phyloP scores from a whole-genome alignment of 306 rosid genomes.

The Comarum palustre region DNA sequence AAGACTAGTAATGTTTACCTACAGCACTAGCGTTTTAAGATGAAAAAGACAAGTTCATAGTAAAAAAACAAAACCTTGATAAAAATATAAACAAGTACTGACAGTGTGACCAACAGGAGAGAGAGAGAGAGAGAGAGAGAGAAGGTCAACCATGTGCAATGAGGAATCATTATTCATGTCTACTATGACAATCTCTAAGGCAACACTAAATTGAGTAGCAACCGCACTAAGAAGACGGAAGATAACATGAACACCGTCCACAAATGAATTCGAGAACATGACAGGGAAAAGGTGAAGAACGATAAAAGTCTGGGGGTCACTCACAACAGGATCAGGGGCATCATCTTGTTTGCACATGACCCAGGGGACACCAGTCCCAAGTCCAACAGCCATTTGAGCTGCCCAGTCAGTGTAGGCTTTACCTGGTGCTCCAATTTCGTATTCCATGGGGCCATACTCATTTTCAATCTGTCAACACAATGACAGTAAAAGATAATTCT shows the following conservation, averaged over 20 bases:
- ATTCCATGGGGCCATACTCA: conserved; percentile 93
- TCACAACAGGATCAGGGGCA: conserved; percentile 98
- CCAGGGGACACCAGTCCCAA: conserved; percentile 97
- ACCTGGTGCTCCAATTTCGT: conserved; percentile 82
- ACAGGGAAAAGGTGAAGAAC: conserved; percentile 18
- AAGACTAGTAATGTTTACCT: conserved; percentile 4
- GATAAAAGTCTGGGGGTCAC: conserved; percentile 27
- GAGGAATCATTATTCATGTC: conserved; percentile 28
- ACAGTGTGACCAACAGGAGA: conserved; percentile 15
- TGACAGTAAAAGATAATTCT: conserved; percentile 16
- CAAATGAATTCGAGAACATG: conserved; percentile 14
- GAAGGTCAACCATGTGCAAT: conserved; percentile 35
- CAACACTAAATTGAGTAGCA: conserved; percentile 24
- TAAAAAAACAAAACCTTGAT: conserved; percentile 15
- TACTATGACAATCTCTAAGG: conserved; percentile 29
- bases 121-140: conserved; percentile 15
- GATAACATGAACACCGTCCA: conserved; percentile 16
- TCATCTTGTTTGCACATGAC: conserved; percentile 99
- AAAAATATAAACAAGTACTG: conserved; percentile 15
- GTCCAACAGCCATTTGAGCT: conserved; percentile 87
- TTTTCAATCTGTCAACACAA: conserved; percentile 74
- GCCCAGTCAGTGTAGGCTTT: conserved; percentile 84
- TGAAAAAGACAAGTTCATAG: conserved; percentile 15
- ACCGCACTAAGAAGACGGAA: conserved; percentile 37
- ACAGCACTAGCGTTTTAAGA: conserved; percentile 16